Evolutionary conservation across 2,329 filamentous ascomycete species (phyloP).

Genomic region (Aureobasidium sp.): DNA sequence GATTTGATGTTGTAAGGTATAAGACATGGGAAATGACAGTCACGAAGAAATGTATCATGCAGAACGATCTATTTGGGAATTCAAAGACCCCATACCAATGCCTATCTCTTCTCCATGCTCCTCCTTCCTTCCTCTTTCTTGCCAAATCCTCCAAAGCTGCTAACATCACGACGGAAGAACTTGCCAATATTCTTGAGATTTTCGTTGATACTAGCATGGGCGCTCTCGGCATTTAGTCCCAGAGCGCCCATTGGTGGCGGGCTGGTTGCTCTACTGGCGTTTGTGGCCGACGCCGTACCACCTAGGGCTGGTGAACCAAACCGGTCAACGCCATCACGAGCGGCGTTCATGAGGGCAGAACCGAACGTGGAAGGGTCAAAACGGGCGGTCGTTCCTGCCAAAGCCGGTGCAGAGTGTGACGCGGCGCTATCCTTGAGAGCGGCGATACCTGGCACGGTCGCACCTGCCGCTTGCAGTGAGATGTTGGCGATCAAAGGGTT

Average conservation of each 20-base stretch:
- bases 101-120: conserved; percentile 15
- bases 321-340: conserved; percentile 71
- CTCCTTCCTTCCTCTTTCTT: conserved; percentile 15
- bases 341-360: conserved; percentile 79
- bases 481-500: conserved; percentile 52
- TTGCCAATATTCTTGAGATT: conserved; percentile 94
- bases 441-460: conserved; percentile 28
- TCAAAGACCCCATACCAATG: background rate
- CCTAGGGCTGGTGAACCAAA: conserved; percentile 56
- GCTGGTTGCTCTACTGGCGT: conserved; percentile 25
- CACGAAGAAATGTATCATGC: conserved; percentile 8
- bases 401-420: conserved; percentile 27
- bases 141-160: conserved; percentile 63
- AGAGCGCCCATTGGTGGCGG: conserved; percentile 23
- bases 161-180: conserved; percentile 86
- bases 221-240: conserved; percentile 19
- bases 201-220: conserved; percentile 57
- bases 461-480: conserved; percentile 47
- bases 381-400: conserved; percentile 30
- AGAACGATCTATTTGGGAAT: background rate
- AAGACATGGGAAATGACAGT: conserved; percentile 3
- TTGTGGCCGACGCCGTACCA: conserved; percentile 16
- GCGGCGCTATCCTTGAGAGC: conserved; percentile 19
- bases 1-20: conserved; percentile 2
- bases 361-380: conserved; percentile 81